phyloP scores from a whole-genome alignment of 2,329 filamentous ascomycete species.

The Cytospora schulzeri region DNA sequence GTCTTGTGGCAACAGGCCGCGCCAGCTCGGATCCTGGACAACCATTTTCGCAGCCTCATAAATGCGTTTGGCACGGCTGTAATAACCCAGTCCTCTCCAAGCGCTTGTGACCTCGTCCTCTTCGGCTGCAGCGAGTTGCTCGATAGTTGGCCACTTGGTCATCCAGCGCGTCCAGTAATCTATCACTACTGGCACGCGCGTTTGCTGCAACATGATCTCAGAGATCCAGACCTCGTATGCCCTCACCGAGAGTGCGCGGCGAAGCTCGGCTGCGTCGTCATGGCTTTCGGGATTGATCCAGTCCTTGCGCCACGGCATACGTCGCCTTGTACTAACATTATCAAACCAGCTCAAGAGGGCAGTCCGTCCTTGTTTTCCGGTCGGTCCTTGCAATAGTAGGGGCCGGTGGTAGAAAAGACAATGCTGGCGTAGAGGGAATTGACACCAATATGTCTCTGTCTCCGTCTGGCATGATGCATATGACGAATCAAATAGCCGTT shows the following conservation, averaged over 20 bases:
- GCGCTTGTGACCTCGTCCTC: constrained; percentile 59
- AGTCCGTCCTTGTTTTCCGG: constrained; percentile 36
- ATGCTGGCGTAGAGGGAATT: constrained; percentile 40
- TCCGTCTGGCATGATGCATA: constrained; percentile 3
- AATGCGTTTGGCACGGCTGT: constrained; percentile 63
- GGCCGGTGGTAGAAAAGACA: constrained; percentile 51
- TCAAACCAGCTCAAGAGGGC: constrained; percentile 57
- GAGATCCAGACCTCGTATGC: constrained; percentile 70
- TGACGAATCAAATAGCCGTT: constrained; percentile 31
- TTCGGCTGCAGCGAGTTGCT: constrained; percentile 54
- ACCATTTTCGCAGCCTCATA: constrained; percentile 58
- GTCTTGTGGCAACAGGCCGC: constrained; percentile 52
- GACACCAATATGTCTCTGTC: constrained; percentile 26
- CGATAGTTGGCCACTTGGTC: constrained; percentile 60
- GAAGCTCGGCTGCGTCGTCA: constrained; percentile 39
- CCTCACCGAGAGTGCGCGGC: constrained; percentile 50
- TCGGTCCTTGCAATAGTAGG: constrained; percentile 45
- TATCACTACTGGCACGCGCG: constrained; percentile 62
- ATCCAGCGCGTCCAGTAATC: constrained; percentile 67
- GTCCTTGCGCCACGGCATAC: constrained; percentile 61
- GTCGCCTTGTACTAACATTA: constrained; percentile 46
- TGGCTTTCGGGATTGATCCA: constrained; percentile 52
- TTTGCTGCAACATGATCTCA: constrained; percentile 70
- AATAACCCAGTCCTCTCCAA: constrained; percentile 66
- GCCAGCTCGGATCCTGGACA: constrained; percentile 43